Base-by-base conservation (phyloP, 306 rosid species). In the Citrullus colocynthis region DNA sequence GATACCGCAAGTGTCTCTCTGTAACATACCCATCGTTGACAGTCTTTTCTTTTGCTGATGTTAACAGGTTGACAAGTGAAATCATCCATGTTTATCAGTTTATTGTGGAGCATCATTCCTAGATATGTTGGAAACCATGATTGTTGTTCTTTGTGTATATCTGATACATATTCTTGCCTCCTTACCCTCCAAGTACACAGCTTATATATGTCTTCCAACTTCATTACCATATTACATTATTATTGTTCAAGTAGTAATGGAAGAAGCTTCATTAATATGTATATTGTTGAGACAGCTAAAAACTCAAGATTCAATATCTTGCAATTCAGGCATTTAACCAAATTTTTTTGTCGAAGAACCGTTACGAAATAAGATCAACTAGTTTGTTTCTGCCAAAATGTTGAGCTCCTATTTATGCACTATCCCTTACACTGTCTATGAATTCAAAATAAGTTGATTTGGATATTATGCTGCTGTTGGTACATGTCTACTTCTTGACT, bases 51-150 rank as follows among this genome's bases (percentile, higher is more conserved):
- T 65, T 82, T 54, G 73, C 78, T 80, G 86, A 80, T 84, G 84
- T 79, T 56, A 62, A 86, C 87, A 86, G 89, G 89, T 69, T 82
- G 78, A 84, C 76, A 39, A 51, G 62, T 15, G 61, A 60, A 16
- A 44, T 65, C 18, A 80, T 52, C 71, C 73, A n/a, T 56, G 66
- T 77, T 79, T 82, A 74, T 84, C 80, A 45, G 78, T 42, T 42
- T 12, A 10, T 71, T 59, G 37, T 32, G 32, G 55, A 63, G 58
- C 80, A 77, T 44, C 78, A 67, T 70, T 63, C 28, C 72, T 28
- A 49, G 57, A 70, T 54, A 58, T 74, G 82, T 82, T 11, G 77
- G 79, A 74, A 78, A 76, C 32, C 51, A 41, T 41, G 58, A 20
- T 65, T 59, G 71, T 59, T 76, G 79, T 59, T 42, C 79, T 44